Conservation (phyloP, 371 early-diverging fungal genomes). For the Coemansia sp. region DNA sequence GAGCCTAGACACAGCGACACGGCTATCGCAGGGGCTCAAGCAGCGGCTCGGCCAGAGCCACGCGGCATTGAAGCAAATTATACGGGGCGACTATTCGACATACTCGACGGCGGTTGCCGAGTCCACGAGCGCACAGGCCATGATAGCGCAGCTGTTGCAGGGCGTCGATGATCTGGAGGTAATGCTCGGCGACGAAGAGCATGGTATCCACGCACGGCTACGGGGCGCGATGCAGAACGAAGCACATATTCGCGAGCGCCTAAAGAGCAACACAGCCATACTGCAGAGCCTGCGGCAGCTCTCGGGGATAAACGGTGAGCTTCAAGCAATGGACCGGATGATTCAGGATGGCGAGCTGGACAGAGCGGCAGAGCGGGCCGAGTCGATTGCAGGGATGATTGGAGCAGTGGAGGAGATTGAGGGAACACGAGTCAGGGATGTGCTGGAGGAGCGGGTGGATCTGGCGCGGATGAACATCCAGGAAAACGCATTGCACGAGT, state of each 20-base stretch:
- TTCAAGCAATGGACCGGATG: slow-evolving; percentile 16
- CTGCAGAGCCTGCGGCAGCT: slow-evolving; percentile 18
- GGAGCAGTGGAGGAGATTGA: slow-evolving; percentile 4
- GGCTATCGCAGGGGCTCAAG: slow-evolving; percentile 12
- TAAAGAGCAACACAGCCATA: slow-evolving; percentile 5
- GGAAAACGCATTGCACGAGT: slow-evolving; percentile 6
- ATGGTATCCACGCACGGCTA: slow-evolving; percentile 20
- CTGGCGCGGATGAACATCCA: slow-evolving; percentile 16
- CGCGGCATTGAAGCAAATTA: background rate
- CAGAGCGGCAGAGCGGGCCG: slow-evolving; percentile 11
- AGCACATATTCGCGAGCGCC: slow-evolving; percentile 6
- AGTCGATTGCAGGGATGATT: slow-evolving; percentile 1
- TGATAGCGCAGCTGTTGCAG: slow-evolving; percentile 13
- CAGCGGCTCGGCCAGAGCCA: slow-evolving; percentile 4
- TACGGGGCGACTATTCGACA: background rate
- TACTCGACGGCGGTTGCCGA: slow-evolving; percentile 8
- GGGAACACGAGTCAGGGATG: slow-evolving; percentile 8
- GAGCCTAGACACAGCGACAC: background rate
- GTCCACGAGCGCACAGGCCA: slow-evolving; percentile 7
- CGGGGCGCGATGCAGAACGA: slow-evolving; percentile 8
- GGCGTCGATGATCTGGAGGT: slow-evolving; percentile 36
- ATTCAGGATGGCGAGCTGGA: background rate
- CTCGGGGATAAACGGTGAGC: background rate
- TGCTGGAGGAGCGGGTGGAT: slow-evolving; percentile 6
- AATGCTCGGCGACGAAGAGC: slow-evolving; percentile 31